Percentiles rank a stretch among this genome's conserved stretches.
Conservation (phyloP, 305 asterid species). For the Fraxinus baroniana region DNA sequence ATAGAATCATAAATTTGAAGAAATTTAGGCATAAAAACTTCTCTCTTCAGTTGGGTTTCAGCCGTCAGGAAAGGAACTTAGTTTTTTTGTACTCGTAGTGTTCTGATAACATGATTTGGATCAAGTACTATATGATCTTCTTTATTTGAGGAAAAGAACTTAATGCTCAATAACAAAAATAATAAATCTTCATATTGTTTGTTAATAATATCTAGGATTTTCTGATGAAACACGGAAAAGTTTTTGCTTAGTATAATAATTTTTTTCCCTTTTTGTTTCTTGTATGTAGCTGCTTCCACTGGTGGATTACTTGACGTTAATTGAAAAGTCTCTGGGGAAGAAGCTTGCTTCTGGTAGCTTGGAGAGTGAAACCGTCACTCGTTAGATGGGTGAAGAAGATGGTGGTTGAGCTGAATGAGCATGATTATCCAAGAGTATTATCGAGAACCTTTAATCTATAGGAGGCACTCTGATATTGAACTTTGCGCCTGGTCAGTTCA, state of each 20-base stretch:
- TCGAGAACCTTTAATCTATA: slow-evolving; percentile 74
- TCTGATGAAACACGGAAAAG: neutral
- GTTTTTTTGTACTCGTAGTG: neutral
- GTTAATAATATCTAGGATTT: neutral
- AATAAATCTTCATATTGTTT: neutral
- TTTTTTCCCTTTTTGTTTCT: neutral
- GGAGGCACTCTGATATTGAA: slow-evolving; percentile 62
- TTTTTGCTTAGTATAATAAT: neutral
- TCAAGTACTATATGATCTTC: neutral
- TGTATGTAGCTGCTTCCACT: slow-evolving; percentile 56
- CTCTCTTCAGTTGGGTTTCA: neutral
- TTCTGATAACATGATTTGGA: neutral
- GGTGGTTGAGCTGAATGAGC: slow-evolving; percentile 82
- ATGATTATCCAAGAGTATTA: slow-evolving; percentile 68
- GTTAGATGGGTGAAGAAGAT: slow-evolving; percentile 80
- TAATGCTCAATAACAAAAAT: neutral
- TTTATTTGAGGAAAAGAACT: neutral
- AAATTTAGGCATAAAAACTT: neutral
- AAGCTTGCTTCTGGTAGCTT: slow-evolving; percentile 36
- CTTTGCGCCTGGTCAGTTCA: neutral
- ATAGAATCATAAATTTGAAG: neutral
- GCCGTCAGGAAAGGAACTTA: neutral
- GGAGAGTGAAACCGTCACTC: slow-evolving; percentile 53
- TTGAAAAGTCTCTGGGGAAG: slow-evolving; percentile 63
- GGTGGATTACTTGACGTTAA: slow-evolving; percentile 64